phyloP scores from a whole-genome alignment of 768 basidiomycete species.

The Auriscalpium orientale region DNA sequence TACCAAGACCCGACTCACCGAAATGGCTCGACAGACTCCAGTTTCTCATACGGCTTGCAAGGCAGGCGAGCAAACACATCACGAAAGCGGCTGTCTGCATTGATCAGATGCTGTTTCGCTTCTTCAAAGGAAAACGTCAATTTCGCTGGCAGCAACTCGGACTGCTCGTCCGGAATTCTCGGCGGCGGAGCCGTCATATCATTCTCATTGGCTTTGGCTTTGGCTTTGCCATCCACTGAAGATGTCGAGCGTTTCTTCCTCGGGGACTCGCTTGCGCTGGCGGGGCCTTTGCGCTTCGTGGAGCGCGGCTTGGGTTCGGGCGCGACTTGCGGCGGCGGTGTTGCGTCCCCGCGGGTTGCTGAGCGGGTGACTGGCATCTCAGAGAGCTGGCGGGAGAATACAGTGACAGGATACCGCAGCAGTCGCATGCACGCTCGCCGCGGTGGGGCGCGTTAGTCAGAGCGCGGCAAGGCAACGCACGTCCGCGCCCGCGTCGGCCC shows the following conservation, averaged over 20 bases:
- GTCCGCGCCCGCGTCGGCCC: neutral
- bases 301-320: neutral
- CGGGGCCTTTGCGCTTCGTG: neutral
- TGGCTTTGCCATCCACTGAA: neutral
- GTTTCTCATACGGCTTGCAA: conserved; percentile 72
- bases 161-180: neutral
- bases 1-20: conserved; percentile 33
- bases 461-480: neutral
- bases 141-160: conserved; percentile 51
- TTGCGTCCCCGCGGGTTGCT: conserved; percentile 7
- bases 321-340: neutral
- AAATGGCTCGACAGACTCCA: conserved; percentile 78
- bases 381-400: neutral
- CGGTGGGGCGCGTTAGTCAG: neutral
- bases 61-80: conserved; percentile 54
- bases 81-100: conserved; percentile 61
- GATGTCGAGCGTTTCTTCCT: neutral
- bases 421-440: no score
- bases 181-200: neutral
- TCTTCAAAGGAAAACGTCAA: conserved; percentile 73
- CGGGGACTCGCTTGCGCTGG: neutral
- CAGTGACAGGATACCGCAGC: no score
- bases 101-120: conserved; percentile 65
- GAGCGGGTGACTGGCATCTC: conserved; percentile 21
- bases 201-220: neutral